Evolutionary conservation across 768 basidiomycete species (phyloP).

Genomic region (Rhodotorula sphaerocarpa): DNA sequence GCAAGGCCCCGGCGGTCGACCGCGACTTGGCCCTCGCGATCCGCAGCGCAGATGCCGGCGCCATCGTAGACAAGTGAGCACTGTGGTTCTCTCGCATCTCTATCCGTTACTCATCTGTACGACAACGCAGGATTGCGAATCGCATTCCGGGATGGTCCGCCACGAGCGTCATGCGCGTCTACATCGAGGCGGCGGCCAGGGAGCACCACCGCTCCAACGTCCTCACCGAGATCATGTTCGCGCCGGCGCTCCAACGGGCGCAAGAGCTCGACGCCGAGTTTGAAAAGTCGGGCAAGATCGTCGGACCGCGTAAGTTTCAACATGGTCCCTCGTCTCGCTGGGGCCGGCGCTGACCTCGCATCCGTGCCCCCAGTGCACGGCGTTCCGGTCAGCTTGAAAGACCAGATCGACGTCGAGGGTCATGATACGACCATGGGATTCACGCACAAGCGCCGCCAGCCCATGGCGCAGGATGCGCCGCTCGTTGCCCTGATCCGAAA

Average conservation of each 20-base stretch:
- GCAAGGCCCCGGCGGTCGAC: background rate
- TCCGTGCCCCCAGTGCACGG: conserved; percentile 23
- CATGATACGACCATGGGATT: conserved; percentile 36
- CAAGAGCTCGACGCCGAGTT: conserved; percentile 34
- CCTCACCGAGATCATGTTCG: conserved; percentile 33
- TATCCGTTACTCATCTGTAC: background rate
- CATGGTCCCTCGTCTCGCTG: background rate
- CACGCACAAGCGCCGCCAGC: conserved; percentile 16
- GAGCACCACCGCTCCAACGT: conserved; percentile 24
- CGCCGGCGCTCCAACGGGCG: conserved; percentile 28
- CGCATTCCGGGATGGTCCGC: conserved; percentile 28
- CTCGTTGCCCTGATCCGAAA: conserved; percentile 25
- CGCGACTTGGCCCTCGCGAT: background rate
- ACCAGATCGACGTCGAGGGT: conserved; percentile 30
- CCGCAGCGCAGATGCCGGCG: background rate
- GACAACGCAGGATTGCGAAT: background rate
- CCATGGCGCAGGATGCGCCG: conserved; percentile 4
- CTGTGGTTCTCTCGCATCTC: background rate
- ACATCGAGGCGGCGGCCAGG: conserved; percentile 14
- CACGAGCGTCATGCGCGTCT: conserved; percentile 30
- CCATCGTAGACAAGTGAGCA: conserved; percentile 14
- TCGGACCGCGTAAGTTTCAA: conserved; percentile 13
- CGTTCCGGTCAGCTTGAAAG: conserved; percentile 35
- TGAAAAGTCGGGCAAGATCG: conserved; percentile 25
- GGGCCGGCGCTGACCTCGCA: background rate